A percentile compares a stretch with the other conserved stretches of the same genome.
These are phyloP conservation scores for Heritiera fomes DNA, from an alignment of 345 rosid species.

Conservation along the genomic window DNA sequence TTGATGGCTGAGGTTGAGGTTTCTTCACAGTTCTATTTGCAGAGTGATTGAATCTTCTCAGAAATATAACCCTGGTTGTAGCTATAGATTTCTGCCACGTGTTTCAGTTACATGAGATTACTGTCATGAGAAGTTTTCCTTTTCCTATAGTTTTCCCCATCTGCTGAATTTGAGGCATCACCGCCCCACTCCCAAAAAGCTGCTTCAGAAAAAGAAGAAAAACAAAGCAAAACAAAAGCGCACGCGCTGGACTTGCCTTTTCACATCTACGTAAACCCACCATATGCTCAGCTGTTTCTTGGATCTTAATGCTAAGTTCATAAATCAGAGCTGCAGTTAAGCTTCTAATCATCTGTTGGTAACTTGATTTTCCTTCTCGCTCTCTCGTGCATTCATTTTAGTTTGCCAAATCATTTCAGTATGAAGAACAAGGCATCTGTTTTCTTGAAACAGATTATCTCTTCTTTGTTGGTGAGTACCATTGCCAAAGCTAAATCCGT, in stretches of 20 bases:
- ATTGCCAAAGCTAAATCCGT: slow-evolving; percentile 54
- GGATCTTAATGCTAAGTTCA: not conserved
- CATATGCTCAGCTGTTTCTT: not conserved
- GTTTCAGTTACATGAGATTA: not conserved
- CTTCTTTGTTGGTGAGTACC: slow-evolving; percentile 43
- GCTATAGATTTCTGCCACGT: not conserved
- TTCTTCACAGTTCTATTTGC: not conserved
- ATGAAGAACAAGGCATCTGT: slow-evolving; percentile 67
- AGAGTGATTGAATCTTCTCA: not conserved
- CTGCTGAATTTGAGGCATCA: not conserved
- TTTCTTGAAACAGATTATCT: slow-evolving; percentile 53
- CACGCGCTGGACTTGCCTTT: not conserved
- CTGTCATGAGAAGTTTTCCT: not conserved
- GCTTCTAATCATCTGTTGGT: not conserved
- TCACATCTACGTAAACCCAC: not conserved
- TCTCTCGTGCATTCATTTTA: not conserved
- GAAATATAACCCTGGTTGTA: not conserved
- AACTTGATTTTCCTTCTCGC: not conserved
- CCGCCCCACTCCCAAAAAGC: slow-evolving; percentile 17
- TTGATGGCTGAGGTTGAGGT: not conserved
- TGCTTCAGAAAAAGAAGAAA: not conserved
- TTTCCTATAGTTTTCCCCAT: not conserved
- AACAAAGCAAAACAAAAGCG: not conserved
- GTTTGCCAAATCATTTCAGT: not conserved
- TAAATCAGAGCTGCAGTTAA: not conserved